Evolutionary conservation across 441 rosid genomes (phyloP).

Genomic region (Lepidium campestre): DNA sequence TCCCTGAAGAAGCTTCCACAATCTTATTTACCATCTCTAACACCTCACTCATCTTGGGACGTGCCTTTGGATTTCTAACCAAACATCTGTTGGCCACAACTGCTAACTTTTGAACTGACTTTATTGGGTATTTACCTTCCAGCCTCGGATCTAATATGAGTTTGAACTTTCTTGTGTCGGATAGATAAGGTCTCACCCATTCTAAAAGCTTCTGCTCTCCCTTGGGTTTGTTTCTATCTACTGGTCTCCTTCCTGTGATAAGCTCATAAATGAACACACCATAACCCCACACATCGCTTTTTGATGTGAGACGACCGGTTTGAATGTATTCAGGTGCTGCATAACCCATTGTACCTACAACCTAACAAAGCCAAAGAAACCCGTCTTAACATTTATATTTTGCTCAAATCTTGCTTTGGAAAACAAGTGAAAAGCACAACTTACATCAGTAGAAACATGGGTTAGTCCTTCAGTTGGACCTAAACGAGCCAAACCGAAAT

Average conservation of each 20-base stretch:
- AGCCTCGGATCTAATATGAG: constrained; percentile 70
- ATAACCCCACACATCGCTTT: constrained; percentile 91
- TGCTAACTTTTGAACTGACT: constrained; percentile 63
- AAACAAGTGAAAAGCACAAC: constrained; percentile 10
- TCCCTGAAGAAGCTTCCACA: constrained; percentile 37
- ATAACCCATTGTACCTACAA: constrained; percentile 93
- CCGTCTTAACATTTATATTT: neutral
- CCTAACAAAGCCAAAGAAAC: constrained; percentile 36
- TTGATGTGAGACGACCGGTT: constrained; percentile 81
- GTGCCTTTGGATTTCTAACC: constrained; percentile 57
- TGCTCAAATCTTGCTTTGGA: neutral
- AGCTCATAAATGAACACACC: constrained; percentile 93
- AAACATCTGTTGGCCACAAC: constrained; percentile 71
- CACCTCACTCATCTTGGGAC: constrained; percentile 95
- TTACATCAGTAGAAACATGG: constrained; percentile 87
- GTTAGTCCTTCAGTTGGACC: constrained; percentile 89
- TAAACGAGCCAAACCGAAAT: constrained; percentile 88
- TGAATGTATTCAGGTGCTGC: constrained; percentile 92
- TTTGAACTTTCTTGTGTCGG: constrained; percentile 50
- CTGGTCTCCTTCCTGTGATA: constrained; percentile 79
- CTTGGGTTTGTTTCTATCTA: constrained; percentile 75
- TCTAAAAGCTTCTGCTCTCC: constrained; percentile 81
- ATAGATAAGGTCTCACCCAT: constrained; percentile 78
- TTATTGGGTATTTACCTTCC: constrained; percentile 43
- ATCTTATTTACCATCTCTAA: constrained; percentile 60